Conservation (phyloP, 2,329 filamentous ascomycete genomes). For the Ceratocystis eucalypticola region DNA sequence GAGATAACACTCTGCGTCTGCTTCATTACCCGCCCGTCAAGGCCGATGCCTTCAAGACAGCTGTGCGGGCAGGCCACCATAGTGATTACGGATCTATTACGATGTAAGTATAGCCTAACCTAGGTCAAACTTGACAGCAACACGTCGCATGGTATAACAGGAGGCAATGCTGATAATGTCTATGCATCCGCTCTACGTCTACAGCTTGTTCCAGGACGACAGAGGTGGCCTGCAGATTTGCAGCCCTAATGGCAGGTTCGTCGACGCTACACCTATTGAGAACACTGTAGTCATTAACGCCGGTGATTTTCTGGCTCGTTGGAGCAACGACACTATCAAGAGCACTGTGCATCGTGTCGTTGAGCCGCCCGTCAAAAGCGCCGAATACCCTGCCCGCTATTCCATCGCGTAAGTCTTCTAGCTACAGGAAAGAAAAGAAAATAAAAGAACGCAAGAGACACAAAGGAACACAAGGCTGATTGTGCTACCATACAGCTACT, state of each 20-base stretch:
- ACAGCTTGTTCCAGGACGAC: conserved; percentile 43
- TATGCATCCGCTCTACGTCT: background rate
- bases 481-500: conserved; percentile 42
- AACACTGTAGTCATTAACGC: conserved; percentile 80
- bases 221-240: conserved; percentile 45
- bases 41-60: conserved; percentile 52
- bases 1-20: conserved; percentile 58
- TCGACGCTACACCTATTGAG: conserved; percentile 70
- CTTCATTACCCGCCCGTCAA: conserved; percentile 63
- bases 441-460: background rate
- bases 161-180: background rate
- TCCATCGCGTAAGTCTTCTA: conserved; percentile 57
- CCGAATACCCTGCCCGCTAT: conserved; percentile 61
- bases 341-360: conserved; percentile 84
- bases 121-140: background rate
- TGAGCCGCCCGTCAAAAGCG: conserved; percentile 54
- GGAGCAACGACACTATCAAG: conserved; percentile 85
- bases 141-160: background rate
- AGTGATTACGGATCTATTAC: conserved; percentile 52
- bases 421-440: background rate
- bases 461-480: background rate
- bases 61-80: conserved; percentile 67
- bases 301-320: conserved; percentile 70
- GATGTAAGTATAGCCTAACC: conserved; percentile 24
- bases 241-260: conserved; percentile 61